phyloP scores from a whole-genome alignment of 305 asterid species.

The Caryopteris hybrid region DNA sequence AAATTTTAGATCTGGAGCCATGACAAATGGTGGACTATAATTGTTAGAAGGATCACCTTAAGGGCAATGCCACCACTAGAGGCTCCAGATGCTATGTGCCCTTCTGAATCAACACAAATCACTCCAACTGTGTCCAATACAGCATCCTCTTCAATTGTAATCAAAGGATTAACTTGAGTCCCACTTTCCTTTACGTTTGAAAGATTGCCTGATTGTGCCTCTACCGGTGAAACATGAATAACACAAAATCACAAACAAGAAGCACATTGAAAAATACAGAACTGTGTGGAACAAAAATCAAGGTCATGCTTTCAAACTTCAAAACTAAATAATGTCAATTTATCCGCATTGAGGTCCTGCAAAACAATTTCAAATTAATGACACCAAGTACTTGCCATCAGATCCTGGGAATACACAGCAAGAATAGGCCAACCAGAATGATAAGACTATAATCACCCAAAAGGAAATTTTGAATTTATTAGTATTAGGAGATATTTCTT shows the following conservation, averaged over 20 bases:
- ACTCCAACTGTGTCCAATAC: slow-evolving; percentile 88
- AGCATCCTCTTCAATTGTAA: slow-evolving; percentile 41
- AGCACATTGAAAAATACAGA: too few species aligned
- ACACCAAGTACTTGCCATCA: too few species aligned
- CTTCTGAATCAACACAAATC: slow-evolving; percentile 81
- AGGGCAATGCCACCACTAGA: slow-evolving; percentile 97
- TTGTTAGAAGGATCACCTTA: slow-evolving; percentile 49
- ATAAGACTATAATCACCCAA: too few species aligned
- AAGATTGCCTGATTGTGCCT: slow-evolving; percentile 28
- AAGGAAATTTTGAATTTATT: not conserved
- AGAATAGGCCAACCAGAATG: not conserved
- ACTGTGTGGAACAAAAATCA: too few species aligned
- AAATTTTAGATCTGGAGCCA: not conserved
- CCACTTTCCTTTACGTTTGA: slow-evolving; percentile 26
- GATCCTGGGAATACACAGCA: too few species aligned
- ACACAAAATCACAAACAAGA: slow-evolving; percentile 9
- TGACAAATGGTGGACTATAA: not conserved
- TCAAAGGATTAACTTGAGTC: slow-evolving; percentile 20
- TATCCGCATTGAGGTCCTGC: too few species aligned
- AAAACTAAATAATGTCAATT: too few species aligned
- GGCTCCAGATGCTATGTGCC: slow-evolving; percentile 81
- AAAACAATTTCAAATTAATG: too few species aligned
- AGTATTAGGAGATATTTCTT: not conserved
- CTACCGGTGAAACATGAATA: slow-evolving; percentile 22
- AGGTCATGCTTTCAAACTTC: too few species aligned